phyloP scores from a whole-genome alignment of 495 filamentous ascomycete species.

The Pseudomonodictys pantanalensis region DNA sequence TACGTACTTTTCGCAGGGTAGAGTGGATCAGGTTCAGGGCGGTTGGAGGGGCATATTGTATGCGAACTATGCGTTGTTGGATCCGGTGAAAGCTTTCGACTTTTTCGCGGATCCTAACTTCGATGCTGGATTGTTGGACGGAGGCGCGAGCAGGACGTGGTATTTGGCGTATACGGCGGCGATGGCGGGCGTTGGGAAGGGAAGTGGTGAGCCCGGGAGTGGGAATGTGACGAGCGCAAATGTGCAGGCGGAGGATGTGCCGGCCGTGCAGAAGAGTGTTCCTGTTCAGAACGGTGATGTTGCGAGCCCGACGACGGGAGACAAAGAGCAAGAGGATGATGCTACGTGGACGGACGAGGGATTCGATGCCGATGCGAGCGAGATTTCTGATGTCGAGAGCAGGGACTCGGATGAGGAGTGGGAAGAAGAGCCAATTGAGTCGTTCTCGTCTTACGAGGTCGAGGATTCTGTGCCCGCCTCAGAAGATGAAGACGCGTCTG shows the following conservation, averaged over 20 bases:
- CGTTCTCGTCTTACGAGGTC: too few relatives aligned
- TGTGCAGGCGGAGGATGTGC: background rate
- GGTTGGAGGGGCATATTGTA: slow-evolving; percentile 87
- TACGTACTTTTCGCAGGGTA: slow-evolving; percentile 63
- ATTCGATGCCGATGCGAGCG: too few relatives aligned
- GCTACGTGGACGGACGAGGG: too few relatives aligned
- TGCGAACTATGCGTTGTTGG: slow-evolving; percentile 74
- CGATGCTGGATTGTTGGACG: slow-evolving; percentile 66
- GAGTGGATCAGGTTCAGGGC: slow-evolving; percentile 58
- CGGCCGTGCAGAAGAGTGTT: background rate
- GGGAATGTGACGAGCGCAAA: background rate
- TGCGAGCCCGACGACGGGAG: too few relatives aligned
- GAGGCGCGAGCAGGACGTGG: slow-evolving; percentile 83
- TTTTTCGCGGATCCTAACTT: slow-evolving; percentile 72
- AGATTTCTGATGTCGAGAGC: too few relatives aligned
- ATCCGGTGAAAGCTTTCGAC: slow-evolving; percentile 65
- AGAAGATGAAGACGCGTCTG: too few relatives aligned
- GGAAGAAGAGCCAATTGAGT: too few relatives aligned
- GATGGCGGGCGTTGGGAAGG: slow-evolving; percentile 28
- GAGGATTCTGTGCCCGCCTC: too few relatives aligned
- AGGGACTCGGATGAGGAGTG: too few relatives aligned
- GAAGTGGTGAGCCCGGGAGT: background rate
- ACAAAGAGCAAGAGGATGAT: too few relatives aligned
- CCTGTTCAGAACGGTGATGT: too few relatives aligned
- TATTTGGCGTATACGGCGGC: slow-evolving; percentile 79